Percentiles rank a stretch among this genome's conserved stretches.
Evolutionary conservation across 129 eudicot species (phyloP).

Genomic region (Pseudognaphalium luteoalbum): DNA sequence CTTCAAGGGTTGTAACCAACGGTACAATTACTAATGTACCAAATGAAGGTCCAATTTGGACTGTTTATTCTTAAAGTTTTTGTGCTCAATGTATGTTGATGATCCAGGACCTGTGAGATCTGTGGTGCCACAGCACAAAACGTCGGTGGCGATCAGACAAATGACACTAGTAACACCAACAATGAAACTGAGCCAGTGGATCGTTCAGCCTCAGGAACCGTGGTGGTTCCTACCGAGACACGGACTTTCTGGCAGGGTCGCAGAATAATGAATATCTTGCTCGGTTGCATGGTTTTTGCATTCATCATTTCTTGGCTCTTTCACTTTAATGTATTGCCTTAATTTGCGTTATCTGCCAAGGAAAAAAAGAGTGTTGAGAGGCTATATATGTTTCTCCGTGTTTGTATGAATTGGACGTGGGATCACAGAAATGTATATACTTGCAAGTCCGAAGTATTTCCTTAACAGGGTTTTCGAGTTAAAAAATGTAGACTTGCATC

Average conservation of each 20-base stretch:
- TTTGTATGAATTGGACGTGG: conserved; percentile 10
- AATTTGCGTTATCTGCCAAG: conserved; percentile 12
- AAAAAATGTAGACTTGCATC: not conserved
- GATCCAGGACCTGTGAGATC: conserved; percentile 62
- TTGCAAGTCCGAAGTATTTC: conserved; percentile 15
- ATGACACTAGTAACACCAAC: conserved; percentile 29
- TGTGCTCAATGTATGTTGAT: conserved; percentile 7
- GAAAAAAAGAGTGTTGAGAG: conserved; percentile 9
- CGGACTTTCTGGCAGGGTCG: conserved; percentile 56
- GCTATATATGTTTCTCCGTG: conserved; percentile 15
- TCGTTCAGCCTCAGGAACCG: conserved; percentile 19
- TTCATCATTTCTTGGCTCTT: conserved; percentile 80
- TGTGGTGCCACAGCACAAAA: conserved; percentile 63
- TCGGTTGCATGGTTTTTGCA: conserved; percentile 80
- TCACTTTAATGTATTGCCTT: conserved; percentile 62
- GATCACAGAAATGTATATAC: conserved; percentile 29
- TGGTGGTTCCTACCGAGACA: conserved; percentile 39
- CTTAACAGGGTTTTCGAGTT: not conserved
- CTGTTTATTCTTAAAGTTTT: conserved; percentile 1
- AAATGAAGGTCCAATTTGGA: not conserved
- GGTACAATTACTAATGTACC: not conserved
- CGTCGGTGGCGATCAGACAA: conserved; percentile 48
- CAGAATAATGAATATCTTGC: conserved; percentile 58
- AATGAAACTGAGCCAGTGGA: conserved; percentile 33
- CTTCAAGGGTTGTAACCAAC: not conserved